phyloP scores from a whole-genome alignment of 2,329 filamentous ascomycete genomes.

The Rutstroemia sp. region DNA sequence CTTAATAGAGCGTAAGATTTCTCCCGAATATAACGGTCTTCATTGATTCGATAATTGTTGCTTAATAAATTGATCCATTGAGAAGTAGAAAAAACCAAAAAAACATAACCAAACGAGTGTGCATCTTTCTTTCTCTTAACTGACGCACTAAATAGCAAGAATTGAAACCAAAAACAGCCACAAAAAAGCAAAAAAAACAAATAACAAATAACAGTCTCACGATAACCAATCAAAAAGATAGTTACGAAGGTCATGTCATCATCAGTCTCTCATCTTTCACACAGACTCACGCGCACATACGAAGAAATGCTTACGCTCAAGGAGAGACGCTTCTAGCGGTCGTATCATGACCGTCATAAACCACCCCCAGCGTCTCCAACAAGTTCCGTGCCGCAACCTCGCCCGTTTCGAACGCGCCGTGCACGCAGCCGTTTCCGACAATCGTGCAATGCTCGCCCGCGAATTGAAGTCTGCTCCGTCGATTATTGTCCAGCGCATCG shows the following conservation, averaged over 20 bases:
- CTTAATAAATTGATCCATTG: no score
- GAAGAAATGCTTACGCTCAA: constrained; percentile 4
- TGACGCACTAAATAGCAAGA: background rate
- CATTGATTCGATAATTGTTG: no score
- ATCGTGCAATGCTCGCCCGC: constrained; percentile 35
- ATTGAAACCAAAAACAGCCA: background rate
- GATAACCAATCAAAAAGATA: constrained; percentile 4
- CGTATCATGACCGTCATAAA: constrained; percentile 29
- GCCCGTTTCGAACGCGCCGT: constrained; percentile 37
- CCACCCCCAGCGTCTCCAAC: constrained; percentile 30
- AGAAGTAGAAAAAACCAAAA: no score
- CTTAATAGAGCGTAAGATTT: no score
- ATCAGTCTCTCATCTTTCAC: background rate
- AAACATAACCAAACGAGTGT: no score
- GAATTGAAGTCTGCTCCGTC: constrained; percentile 33
- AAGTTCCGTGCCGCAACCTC: constrained; percentile 35
- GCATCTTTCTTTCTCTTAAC: background rate
- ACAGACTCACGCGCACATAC: background rate
- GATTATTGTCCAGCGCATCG: constrained; percentile 32
- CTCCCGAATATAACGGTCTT: no score
- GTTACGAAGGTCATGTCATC: constrained; percentile 7
- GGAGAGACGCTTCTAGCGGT: constrained; percentile 17
- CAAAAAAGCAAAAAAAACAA: background rate
- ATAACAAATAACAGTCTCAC: constrained; percentile 2
- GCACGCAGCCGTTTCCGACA: constrained; percentile 36